Evolutionary conservation across 1,284 basidiomycete species (phyloP).

Genomic region (Neolentinus lepideus): DNA sequence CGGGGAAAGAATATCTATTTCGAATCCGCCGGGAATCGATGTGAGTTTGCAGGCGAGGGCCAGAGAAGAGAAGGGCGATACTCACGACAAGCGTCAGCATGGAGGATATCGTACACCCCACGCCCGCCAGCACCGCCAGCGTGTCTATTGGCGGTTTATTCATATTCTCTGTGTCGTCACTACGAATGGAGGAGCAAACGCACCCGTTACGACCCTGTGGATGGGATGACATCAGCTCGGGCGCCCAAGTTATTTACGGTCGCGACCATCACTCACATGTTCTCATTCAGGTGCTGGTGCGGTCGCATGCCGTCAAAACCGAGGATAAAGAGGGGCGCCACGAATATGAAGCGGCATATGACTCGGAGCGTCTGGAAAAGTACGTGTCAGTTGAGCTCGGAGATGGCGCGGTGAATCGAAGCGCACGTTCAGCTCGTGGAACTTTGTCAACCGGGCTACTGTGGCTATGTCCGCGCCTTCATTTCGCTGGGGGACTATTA

Average conservation of each 20-base stretch:
- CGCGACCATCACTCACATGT: conserved; percentile 25
- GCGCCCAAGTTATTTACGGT: conserved; percentile 9
- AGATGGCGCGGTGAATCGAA: too few species aligned
- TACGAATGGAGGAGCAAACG: not conserved
- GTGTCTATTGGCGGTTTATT: conserved; percentile 32
- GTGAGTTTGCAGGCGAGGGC: not conserved
- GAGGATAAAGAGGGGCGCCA: conserved; percentile 53
- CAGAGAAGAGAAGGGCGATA: conserved; percentile 8
- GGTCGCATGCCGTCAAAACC: conserved; percentile 58
- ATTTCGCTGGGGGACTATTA: conserved; percentile 27
- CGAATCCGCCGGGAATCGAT: not conserved
- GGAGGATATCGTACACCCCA: conserved; percentile 61
- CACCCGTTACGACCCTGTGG: not conserved
- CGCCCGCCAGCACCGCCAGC: conserved; percentile 45
- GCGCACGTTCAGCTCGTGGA: conserved; percentile 73
- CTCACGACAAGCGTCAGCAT: conserved; percentile 66
- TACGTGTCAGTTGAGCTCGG: too few species aligned
- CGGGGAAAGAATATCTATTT: conserved; percentile 73
- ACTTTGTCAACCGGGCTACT: conserved; percentile 64
- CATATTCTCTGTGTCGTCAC: conserved; percentile 6
- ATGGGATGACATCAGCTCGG: conserved; percentile 22
- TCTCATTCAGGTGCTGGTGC: conserved; percentile 59
- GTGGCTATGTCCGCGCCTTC: conserved; percentile 56
- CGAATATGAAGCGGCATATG: conserved; percentile 63
- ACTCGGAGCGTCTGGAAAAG: conserved; percentile 70